phyloP scores from a whole-genome alignment of 2,329 filamentous ascomycete genomes.

The Cladorrhinum sp. region DNA sequence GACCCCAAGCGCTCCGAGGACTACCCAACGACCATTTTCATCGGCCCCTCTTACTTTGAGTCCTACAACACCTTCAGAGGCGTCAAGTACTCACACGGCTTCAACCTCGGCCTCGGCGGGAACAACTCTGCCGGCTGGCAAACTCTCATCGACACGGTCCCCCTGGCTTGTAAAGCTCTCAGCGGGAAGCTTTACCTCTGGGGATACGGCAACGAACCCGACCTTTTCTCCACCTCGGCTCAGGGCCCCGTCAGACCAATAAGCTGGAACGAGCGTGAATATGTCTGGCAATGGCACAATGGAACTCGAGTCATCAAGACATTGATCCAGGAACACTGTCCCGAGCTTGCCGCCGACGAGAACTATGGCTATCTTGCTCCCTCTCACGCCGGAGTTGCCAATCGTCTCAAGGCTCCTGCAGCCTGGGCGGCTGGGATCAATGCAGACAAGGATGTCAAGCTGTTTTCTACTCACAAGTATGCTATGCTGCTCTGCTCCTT shows the following conservation, averaged over 20 bases:
- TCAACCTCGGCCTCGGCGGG: constrained; percentile 53
- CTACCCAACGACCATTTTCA: constrained; percentile 58
- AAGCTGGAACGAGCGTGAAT: constrained; percentile 52
- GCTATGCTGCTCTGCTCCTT: constrained; percentile 22
- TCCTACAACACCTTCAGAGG: constrained; percentile 57
- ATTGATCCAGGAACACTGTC: constrained; percentile 47
- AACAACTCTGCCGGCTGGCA: constrained; percentile 51
- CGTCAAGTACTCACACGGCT: constrained; percentile 58
- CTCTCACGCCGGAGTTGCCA: constrained; percentile 52
- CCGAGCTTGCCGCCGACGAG: constrained; percentile 40
- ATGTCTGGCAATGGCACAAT: constrained; percentile 56
- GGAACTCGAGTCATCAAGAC: constrained; percentile 49
- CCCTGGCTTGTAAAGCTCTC: constrained; percentile 56
- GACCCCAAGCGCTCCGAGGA: constrained; percentile 49
- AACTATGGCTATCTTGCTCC: constrained; percentile 55
- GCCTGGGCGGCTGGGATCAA: constrained; percentile 55
- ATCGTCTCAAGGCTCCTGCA: constrained; percentile 47
- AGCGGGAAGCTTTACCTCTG: constrained; percentile 52
- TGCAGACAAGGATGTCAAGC: constrained; percentile 44
- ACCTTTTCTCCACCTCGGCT: constrained; percentile 53
- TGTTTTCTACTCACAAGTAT: constrained; percentile 60
- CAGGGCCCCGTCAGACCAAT: constrained; percentile 51
- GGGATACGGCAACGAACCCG: constrained; percentile 65
- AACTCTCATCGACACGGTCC: constrained; percentile 52
- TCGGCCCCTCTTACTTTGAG: constrained; percentile 62